Evolutionary conservation across 208 protist species (phyloP).

Genomic region (Acanthamoeba lenticulata): DNA sequence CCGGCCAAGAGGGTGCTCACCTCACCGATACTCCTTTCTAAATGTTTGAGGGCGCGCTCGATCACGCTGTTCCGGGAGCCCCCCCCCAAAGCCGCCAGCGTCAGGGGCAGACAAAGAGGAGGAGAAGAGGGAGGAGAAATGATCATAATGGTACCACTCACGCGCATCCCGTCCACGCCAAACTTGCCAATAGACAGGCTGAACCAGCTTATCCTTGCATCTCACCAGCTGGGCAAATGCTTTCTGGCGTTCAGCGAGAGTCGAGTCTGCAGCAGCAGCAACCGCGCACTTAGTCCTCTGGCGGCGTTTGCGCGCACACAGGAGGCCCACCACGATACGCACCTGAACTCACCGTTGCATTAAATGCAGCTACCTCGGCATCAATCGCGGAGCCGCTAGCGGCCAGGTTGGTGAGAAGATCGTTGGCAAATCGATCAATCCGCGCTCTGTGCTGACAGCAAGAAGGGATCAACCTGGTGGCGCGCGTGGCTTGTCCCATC

Average conservation of each 20-base stretch:
- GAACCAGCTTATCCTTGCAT: background rate
- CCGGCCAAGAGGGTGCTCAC: background rate
- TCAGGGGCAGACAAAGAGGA: background rate
- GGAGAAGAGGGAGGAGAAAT: background rate
- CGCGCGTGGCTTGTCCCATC: background rate
- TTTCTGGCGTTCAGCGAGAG: background rate
- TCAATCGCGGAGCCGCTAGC: background rate
- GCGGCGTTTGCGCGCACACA: no score
- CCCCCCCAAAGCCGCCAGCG: background rate
- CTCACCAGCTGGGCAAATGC: background rate
- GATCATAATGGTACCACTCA: background rate
- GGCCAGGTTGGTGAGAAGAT: background rate
- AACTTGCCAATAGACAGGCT: background rate
- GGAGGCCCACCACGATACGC: background rate
- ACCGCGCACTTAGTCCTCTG: no score
- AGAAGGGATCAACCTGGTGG: background rate
- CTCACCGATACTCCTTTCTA: background rate
- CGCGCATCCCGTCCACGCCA: background rate
- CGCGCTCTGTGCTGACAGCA: background rate
- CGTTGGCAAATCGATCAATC: background rate
- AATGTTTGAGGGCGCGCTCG: background rate
- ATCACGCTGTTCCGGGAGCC: background rate
- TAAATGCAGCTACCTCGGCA: background rate
- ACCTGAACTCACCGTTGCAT: background rate
- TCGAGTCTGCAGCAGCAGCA: background rate